phyloP scores from a whole-genome alignment of 169 alveolate species.

The Perkinsus chesapeaki region DNA sequence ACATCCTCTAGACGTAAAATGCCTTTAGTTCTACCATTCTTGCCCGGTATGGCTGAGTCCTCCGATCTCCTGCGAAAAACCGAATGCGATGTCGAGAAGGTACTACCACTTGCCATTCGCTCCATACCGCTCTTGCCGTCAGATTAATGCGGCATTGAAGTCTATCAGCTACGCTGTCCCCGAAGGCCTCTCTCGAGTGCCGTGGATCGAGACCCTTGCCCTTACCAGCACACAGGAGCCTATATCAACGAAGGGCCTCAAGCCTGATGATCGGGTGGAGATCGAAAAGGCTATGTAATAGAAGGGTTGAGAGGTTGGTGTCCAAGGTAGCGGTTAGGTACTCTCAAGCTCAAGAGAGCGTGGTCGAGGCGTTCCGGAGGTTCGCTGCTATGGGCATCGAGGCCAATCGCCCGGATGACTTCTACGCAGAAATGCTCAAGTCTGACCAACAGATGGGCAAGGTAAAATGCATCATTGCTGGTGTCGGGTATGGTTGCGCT shows the following conservation, averaged over 20 bases:
- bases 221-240: conserved; percentile 3
- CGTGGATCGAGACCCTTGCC: not conserved
- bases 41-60: not conserved
- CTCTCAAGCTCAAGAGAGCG: not conserved
- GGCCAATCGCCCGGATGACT: conserved; percentile 30
- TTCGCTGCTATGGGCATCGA: not conserved
- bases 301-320: not conserved
- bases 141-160: not conserved
- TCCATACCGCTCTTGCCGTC: too few species aligned
- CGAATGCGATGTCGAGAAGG: not conserved
- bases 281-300: not conserved
- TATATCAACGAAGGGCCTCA: not conserved
- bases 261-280: not conserved
- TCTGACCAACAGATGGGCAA: conserved; percentile 33
- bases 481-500: not conserved
- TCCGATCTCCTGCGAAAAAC: not conserved
- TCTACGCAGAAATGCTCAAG: conserved; percentile 37
- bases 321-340: not conserved
- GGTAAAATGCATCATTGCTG: not conserved
- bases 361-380: not conserved
- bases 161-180: not conserved
- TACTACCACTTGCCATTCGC: too few species aligned
- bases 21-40: too few species aligned
- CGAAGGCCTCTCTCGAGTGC: not conserved
- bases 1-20: too few species aligned